Evolutionary conservation across 305 asterid species (phyloP).

Genomic region (Fraxinus dipetala): DNA sequence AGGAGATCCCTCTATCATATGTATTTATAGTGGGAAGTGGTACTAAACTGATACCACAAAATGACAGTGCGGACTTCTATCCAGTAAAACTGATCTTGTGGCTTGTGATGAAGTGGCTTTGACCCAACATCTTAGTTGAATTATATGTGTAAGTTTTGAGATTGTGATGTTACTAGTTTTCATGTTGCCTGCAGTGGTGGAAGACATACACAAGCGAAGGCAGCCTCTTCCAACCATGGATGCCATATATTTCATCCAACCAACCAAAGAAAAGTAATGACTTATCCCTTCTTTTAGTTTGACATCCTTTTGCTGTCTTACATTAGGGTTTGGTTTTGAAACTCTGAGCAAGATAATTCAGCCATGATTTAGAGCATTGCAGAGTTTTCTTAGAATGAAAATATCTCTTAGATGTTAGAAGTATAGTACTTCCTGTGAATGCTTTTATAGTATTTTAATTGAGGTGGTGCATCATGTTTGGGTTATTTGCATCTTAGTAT

Average conservation of each 20-base stretch:
- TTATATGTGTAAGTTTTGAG: slow-evolving; percentile 6
- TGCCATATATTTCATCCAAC: slow-evolving; percentile 94
- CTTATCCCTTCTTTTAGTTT: slow-evolving; percentile 6
- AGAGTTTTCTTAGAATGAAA: not conserved
- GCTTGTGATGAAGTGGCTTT: not conserved
- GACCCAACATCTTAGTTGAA: not conserved
- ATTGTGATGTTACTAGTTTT: slow-evolving; percentile 30
- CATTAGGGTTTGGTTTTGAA: slow-evolving; percentile 2
- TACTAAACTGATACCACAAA: not conserved
- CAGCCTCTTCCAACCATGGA: slow-evolving; percentile 98
- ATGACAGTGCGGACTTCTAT: not conserved
- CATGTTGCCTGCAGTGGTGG: slow-evolving; percentile 80
- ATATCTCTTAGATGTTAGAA: not conserved
- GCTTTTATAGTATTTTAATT: not conserved
- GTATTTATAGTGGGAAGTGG: slow-evolving; percentile 3
- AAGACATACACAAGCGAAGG: slow-evolving; percentile 93
- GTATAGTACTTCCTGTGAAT: not conserved
- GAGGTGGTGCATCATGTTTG: not conserved
- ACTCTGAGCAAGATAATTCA: not conserved
- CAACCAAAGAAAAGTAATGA: slow-evolving; percentile 87
- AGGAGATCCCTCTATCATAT: not conserved
- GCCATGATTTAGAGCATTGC: not conserved
- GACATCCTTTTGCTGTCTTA: slow-evolving; percentile 8
- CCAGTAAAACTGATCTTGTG: slow-evolving; percentile 4
- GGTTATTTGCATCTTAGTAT: not conserved